Evolutionary conservation across 1,284 basidiomycete species (phyloP).

Genomic region (Ceratobasidium sp.): DNA sequence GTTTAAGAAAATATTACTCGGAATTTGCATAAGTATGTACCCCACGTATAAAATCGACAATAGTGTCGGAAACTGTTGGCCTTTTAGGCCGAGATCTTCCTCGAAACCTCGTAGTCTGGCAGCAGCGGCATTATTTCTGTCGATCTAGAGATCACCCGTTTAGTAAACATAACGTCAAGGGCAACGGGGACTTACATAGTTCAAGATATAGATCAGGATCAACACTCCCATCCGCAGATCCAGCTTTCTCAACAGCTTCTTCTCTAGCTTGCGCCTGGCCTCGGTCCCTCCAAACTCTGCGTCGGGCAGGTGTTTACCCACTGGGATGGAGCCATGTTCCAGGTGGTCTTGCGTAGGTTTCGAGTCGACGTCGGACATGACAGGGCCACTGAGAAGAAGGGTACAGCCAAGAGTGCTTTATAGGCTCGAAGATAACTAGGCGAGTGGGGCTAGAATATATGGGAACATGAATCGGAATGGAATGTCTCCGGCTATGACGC

Average conservation of each 20-base stretch:
- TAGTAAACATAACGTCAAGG: slow-evolving; percentile 34
- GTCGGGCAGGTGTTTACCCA: slow-evolving; percentile 11
- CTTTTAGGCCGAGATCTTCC: slow-evolving; percentile 72
- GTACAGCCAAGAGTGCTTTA: not conserved
- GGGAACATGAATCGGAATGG: not conserved
- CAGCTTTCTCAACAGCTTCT: slow-evolving; percentile 70
- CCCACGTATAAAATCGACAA: slow-evolving; percentile 73
- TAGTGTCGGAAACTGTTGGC: slow-evolving; percentile 77
- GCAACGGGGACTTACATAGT: slow-evolving; percentile 63
- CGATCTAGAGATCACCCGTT: slow-evolving; percentile 24
- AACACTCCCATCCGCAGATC: slow-evolving; percentile 75
- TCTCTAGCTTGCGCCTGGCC: slow-evolving; percentile 61
- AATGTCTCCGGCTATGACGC: not conserved
- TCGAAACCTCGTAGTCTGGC: slow-evolving; percentile 79
- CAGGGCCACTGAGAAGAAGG: not conserved
- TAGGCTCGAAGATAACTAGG: slow-evolving; percentile 5
- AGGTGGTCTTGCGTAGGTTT: slow-evolving; percentile 7
- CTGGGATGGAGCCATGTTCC: not conserved
- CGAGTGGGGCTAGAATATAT: slow-evolving; percentile 25
- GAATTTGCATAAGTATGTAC: slow-evolving; percentile 83
- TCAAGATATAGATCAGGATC: slow-evolving; percentile 76
- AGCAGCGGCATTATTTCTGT: slow-evolving; percentile 56
- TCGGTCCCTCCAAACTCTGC: slow-evolving; percentile 62
- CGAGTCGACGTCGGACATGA: slow-evolving; percentile 33
- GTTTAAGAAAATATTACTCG: slow-evolving; percentile 81